Evolutionary conservation across 2,329 filamentous ascomycete genomes (phyloP).

Genomic region (Meredithiella fracta): DNA sequence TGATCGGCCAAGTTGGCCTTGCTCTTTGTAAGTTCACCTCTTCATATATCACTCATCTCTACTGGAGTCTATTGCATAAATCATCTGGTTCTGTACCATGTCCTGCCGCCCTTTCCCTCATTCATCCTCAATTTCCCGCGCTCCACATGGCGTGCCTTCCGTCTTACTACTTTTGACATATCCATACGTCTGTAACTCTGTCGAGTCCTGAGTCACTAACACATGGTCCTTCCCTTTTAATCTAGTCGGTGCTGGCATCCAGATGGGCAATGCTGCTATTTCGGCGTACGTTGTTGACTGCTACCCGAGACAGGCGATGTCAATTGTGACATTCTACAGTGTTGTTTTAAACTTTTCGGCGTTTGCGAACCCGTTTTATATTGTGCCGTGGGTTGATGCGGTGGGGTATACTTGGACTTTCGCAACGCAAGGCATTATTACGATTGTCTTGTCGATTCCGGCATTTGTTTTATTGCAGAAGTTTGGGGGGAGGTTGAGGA

Average conservation of each 20-base stretch:
- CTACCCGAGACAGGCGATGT: constrained; percentile 38
- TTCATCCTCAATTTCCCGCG: neutral
- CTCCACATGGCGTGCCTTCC: neutral
- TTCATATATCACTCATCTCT: neutral
- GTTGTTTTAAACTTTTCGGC: constrained; percentile 35
- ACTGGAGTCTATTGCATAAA: neutral
- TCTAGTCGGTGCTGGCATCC: constrained; percentile 35
- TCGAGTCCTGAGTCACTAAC: neutral
- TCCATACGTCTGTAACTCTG: neutral
- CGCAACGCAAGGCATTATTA: constrained; percentile 30
- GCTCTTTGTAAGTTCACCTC: constrained; percentile 29
- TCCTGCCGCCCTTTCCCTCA: neutral
- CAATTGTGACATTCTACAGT: constrained; percentile 36
- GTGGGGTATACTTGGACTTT: constrained; percentile 36
- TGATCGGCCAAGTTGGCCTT: constrained; percentile 38
- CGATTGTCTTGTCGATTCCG: constrained; percentile 24
- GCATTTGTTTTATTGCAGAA: constrained; percentile 24
- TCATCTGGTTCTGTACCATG: neutral
- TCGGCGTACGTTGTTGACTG: constrained; percentile 38
- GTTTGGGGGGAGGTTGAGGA: constrained; percentile 25
- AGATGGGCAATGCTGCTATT: constrained; percentile 38
- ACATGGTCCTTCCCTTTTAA: neutral
- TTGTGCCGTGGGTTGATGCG: constrained; percentile 29
- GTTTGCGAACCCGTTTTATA: constrained; percentile 32
- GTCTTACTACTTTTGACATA: neutral